A percentile compares a stretch with the other conserved stretches of the same genome.
Evolutionary conservation across 495 filamentous ascomycete genomes (phyloP).

Genomic region (Trichocladium uniseriatum): DNA sequence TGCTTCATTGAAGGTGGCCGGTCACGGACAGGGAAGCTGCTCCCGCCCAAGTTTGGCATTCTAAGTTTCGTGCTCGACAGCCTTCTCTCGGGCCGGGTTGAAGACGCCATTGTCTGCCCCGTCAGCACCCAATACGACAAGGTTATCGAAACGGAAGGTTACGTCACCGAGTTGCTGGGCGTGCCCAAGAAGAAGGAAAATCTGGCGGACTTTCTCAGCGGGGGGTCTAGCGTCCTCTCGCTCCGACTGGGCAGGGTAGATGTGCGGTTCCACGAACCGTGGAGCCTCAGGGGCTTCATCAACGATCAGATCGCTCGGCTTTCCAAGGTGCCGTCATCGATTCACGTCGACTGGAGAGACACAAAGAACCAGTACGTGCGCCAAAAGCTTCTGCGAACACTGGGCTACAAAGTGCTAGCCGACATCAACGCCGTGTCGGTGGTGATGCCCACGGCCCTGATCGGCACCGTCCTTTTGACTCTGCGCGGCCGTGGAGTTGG

Average conservation of each 20-base stretch:
- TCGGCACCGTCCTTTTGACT: slow-evolving; percentile 88
- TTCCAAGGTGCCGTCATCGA: slow-evolving; percentile 29
- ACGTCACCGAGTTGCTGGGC: slow-evolving; percentile 86
- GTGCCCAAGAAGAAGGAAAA: slow-evolving; percentile 94
- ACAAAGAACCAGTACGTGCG: slow-evolving; percentile 37
- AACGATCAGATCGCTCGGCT: slow-evolving; percentile 54
- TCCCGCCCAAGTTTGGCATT: slow-evolving; percentile 95
- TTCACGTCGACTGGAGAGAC: slow-evolving; percentile 34
- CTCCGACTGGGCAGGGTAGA: slow-evolving; percentile 86
- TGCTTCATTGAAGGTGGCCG: slow-evolving; percentile 95
- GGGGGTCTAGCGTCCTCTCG: slow-evolving; percentile 74
- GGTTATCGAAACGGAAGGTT: slow-evolving; percentile 94
- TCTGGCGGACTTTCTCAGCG: slow-evolving; percentile 73
- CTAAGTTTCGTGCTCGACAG: slow-evolving; percentile 86
- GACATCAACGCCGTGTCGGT: slow-evolving; percentile 95
- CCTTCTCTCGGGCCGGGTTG: slow-evolving; percentile 73
- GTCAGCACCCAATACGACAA: slow-evolving; percentile 98
- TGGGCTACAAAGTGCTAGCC: slow-evolving; percentile 84
- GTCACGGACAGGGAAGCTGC: slow-evolving; percentile 84
- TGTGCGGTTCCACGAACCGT: slow-evolving; percentile 90
- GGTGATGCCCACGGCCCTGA: slow-evolving; percentile 93
- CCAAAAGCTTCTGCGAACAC: slow-evolving; percentile 61
- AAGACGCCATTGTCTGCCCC: slow-evolving; percentile 86
- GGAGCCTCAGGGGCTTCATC: slow-evolving; percentile 76
- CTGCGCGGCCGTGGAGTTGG: slow-evolving; percentile 88